These are phyloP conservation scores for Gossypium trilobum DNA, from an alignment of 441 rosid genomes.

Conservation along the genomic window DNA sequence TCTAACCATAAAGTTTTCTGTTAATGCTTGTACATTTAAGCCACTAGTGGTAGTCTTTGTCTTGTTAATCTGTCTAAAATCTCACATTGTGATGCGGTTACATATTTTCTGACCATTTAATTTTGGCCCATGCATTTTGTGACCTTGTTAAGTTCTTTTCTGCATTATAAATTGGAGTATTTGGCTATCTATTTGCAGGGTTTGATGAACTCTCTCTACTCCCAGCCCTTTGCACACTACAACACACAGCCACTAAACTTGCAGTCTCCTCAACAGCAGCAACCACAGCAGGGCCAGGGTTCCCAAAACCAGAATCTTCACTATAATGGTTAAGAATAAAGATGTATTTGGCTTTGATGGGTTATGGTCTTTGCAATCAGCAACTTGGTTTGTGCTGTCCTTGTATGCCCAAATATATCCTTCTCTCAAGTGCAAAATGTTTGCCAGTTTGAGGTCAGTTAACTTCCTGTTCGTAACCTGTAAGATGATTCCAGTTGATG, in stretches of 20 bases:
- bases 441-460: conserved; percentile 32
- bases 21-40: not conserved
- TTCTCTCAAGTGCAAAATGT: conserved; percentile 32
- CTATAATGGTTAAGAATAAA: conserved; percentile 58
- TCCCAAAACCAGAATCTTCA: conserved; percentile 77
- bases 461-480: conserved; percentile 21
- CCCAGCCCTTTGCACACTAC: conserved; percentile 81
- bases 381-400: conserved; percentile 73
- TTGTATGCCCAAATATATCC: conserved; percentile 37
- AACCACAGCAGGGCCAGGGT: conserved; percentile 69
- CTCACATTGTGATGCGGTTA: not conserved
- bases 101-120: not conserved
- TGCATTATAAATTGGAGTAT: not conserved
- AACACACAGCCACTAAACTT: conserved; percentile 64
- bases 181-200: conserved; percentile 43
- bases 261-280: conserved; percentile 50
- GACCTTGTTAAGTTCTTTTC: not conserved
- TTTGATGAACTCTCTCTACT: conserved; percentile 78
- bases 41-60: not conserved
- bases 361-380: conserved; percentile 66
- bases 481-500: conserved; percentile 23
- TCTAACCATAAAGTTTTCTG: not conserved
- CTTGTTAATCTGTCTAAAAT: not conserved
- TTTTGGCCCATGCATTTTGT: not conserved
- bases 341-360: conserved; percentile 32